Evolutionary conservation across 768 basidiomycete species (phyloP).

Genomic region (Leccinum barrowsii): DNA sequence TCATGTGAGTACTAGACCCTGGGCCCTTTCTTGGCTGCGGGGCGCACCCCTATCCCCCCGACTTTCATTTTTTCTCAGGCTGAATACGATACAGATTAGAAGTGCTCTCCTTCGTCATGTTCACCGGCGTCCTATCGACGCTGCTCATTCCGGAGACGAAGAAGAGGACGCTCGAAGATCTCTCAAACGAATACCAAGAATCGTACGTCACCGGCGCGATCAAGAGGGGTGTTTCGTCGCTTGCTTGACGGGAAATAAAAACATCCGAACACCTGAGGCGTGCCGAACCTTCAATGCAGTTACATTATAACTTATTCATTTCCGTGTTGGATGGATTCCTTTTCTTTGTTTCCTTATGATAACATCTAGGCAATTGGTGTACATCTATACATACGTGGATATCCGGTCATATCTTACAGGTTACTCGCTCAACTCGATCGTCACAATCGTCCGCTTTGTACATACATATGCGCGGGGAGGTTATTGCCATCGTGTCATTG

Average conservation of each 20-base stretch:
- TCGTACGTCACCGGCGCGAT: constrained; percentile 43
- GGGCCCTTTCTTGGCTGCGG: not conserved
- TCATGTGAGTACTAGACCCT: constrained; percentile 49
- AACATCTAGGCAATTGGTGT: not conserved
- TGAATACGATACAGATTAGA: constrained; percentile 45
- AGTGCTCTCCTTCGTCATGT: constrained; percentile 81
- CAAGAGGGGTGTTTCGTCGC: constrained; percentile 13
- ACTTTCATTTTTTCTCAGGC: not conserved
- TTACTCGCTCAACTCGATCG: not conserved
- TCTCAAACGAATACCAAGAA: constrained; percentile 69
- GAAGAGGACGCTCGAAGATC: constrained; percentile 55
- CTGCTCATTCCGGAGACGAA: constrained; percentile 83
- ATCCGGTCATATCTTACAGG: not conserved
- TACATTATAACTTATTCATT: not conserved
- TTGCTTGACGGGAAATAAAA: not conserved
- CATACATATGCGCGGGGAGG: too few relatives aligned
- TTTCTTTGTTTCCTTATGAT: not conserved
- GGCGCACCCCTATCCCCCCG: too few relatives aligned
- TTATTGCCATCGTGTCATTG: not conserved
- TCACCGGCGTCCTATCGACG: constrained; percentile 79
- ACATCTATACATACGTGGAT: not conserved
- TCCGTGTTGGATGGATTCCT: not conserved
- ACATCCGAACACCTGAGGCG: not conserved
- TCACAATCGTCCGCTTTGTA: not conserved
- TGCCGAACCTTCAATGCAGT: not conserved